A percentile compares a stretch with the other conserved stretches of the same genome.
phyloP scores from a whole-genome alignment of 2,329 filamentous ascomycete genomes.

The Tolypocladium ophioglossoides region DNA sequence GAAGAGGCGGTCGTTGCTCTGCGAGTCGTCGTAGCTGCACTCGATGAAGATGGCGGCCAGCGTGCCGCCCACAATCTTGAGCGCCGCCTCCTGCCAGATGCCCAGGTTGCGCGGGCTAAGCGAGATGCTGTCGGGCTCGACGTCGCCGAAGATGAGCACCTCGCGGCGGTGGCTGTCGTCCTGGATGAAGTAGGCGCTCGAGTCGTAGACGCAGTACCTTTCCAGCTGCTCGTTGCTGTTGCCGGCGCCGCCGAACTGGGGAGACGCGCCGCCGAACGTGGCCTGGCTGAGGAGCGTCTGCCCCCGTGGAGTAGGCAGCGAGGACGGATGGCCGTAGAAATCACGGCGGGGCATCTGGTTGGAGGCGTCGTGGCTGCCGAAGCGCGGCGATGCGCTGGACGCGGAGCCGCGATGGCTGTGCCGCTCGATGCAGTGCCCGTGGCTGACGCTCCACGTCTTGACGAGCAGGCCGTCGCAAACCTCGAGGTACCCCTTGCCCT shows the following conservation, averaged over 20 bases:
- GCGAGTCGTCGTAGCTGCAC: conserved; percentile 81
- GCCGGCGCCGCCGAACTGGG: conserved; percentile 11
- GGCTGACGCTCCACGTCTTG: conserved; percentile 77
- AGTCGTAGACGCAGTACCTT: conserved; percentile 64
- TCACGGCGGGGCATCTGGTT: conserved; percentile 15
- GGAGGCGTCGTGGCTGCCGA: conserved; percentile 37
- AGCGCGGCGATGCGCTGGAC: conserved; percentile 40
- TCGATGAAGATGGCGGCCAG: conserved; percentile 86
- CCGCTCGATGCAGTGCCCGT: conserved; percentile 76
- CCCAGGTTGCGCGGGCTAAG: conserved; percentile 68
- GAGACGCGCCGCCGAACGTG: conserved; percentile 13
- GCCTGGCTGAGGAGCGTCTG: conserved; percentile 21
- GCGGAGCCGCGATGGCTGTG: conserved; percentile 52
- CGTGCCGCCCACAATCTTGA: conserved; percentile 63
- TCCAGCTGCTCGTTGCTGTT: conserved; percentile 26
- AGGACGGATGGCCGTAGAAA: conserved; percentile 4
- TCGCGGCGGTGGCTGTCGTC: conserved; percentile 61
- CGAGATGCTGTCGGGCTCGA: conserved; percentile 84
- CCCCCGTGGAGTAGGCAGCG: conserved; percentile 4
- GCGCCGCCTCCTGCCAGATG: conserved; percentile 83
- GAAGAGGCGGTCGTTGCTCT: conserved; percentile 68
- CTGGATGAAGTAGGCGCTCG: conserved; percentile 87
- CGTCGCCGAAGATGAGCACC: conserved; percentile 88
- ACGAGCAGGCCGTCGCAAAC: conserved; percentile 83
- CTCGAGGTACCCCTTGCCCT: conserved; percentile 74